Conservation (phyloP, 1,284 basidiomycete species). For the Omphalotus olearius region DNA sequence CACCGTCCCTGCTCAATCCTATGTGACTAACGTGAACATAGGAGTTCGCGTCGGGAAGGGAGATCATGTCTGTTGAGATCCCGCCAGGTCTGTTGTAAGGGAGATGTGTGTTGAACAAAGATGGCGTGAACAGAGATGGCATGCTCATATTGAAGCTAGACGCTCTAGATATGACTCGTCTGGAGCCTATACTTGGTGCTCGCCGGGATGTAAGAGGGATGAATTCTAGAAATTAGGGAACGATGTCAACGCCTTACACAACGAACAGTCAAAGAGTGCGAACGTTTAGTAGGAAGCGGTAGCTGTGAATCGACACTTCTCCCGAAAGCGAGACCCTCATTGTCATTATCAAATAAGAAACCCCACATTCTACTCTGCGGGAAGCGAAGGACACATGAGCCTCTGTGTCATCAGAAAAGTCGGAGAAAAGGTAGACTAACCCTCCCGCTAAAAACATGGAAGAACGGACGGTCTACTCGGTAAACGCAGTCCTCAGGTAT, state of each 20-base stretch:
- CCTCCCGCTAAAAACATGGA: conserved; percentile 84
- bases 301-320: conserved; percentile 43
- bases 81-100: conserved; percentile 7
- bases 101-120: too few relatives aligned
- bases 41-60: conserved; percentile 66
- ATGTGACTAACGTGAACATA: conserved; percentile 89
- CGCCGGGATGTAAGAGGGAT: background rate
- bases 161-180: background rate
- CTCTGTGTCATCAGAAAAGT: background rate
- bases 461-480: conserved; percentile 86
- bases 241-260: background rate
- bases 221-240: background rate
- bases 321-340: conserved; percentile 54
- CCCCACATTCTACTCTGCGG: conserved; percentile 74
- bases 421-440: conserved; percentile 41
- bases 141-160: background rate
- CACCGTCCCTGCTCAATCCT: conserved; percentile 66
- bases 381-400: conserved; percentile 9
- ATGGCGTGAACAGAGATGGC: background rate
- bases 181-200: conserved; percentile 1
- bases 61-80: conserved; percentile 60
- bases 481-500: conserved; percentile 80
- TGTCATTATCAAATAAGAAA: conserved; percentile 66
- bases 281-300: conserved; percentile 24
- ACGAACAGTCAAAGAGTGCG: background rate